A percentile compares a stretch with the other conserved stretches of the same genome.
phyloP scores from a whole-genome alignment of 1,284 basidiomycete genomes.

The Apiotrichum brassicae region DNA sequence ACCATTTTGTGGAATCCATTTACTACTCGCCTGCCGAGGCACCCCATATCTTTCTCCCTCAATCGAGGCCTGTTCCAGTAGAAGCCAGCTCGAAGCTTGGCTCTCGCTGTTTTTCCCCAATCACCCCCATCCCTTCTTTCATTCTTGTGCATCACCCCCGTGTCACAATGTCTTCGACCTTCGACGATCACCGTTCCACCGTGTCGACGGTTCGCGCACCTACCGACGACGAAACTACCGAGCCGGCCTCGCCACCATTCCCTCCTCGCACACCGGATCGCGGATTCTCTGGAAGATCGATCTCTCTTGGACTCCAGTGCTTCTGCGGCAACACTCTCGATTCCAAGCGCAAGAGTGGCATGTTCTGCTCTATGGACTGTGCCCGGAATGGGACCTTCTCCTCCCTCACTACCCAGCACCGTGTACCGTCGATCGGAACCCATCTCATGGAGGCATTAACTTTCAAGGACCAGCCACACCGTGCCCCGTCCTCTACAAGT shows the following conservation, averaged over 20 bases:
- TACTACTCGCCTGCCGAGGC: no score
- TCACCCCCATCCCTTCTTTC: no score
- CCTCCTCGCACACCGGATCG: not conserved
- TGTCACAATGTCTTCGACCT: not conserved
- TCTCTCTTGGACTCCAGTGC: constrained; percentile 16
- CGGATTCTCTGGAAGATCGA: not conserved
- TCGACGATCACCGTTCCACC: constrained; percentile 1
- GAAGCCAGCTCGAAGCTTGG: no score
- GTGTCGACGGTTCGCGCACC: not conserved
- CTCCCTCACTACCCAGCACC: constrained; percentile 37
- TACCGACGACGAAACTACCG: not conserved
- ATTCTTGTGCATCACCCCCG: no score
- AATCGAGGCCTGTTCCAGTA: no score
- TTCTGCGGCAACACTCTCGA: constrained; percentile 34
- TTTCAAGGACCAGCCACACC: constrained; percentile 8
- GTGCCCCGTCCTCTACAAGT: not conserved
- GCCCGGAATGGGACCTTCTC: constrained; percentile 44
- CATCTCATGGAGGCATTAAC: constrained; percentile 13
- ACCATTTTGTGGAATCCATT: no score
- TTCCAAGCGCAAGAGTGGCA: constrained; percentile 25
- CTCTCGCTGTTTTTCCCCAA: no score
- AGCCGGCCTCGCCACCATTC: constrained; percentile 3
- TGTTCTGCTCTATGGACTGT: constrained; percentile 44
- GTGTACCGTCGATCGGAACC: constrained; percentile 10
- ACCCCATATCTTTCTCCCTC: no score